Conservation (phyloP, 139 green algal genomes). For the Chlorella sorokiniana region DNA sequence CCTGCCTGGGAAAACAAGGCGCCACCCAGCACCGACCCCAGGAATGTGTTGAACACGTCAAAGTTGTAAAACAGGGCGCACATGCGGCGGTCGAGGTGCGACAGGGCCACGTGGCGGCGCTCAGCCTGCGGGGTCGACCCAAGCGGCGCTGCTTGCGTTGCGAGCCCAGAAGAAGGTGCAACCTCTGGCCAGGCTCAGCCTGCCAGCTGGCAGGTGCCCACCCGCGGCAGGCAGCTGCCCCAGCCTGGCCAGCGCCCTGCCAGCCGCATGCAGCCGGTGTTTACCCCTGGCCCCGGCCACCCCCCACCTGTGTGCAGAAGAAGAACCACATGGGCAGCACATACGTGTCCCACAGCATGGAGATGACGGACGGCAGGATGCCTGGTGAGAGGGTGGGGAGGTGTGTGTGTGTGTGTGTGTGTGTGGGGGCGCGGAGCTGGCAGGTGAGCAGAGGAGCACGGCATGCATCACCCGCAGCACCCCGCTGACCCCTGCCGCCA, state of each 20-base stretch:
- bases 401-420: too few species aligned
- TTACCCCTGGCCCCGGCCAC: too few species aligned
- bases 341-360: conserved; percentile 14
- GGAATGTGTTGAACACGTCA: conserved; percentile 19
- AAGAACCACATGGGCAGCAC: conserved; percentile 15
- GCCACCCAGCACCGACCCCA: conserved; percentile 5
- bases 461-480: not conserved
- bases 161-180: not conserved
- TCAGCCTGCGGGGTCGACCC: not conserved
- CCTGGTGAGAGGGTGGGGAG: not conserved
- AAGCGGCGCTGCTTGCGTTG: not conserved
- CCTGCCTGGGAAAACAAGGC: conserved; percentile 6
- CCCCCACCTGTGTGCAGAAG: not conserved
- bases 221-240: too few species aligned
- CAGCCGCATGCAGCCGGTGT: not conserved
- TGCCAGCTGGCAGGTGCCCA: too few species aligned
- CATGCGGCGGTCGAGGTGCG: conserved; percentile 14
- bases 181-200: too few species aligned
- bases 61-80: conserved; percentile 14
- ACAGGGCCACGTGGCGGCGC: not conserved
- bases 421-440: not conserved
- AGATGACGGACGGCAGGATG: conserved; percentile 22
- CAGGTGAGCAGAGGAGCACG: not conserved
- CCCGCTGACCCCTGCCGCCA: not conserved
- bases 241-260: too few species aligned